A percentile compares a stretch with the other conserved stretches of the same genome.
These are phyloP conservation scores for Neofusicoccum ribis DNA, from an alignment of 2,329 filamentous ascomycete genomes.

Conservation along the genomic window DNA sequence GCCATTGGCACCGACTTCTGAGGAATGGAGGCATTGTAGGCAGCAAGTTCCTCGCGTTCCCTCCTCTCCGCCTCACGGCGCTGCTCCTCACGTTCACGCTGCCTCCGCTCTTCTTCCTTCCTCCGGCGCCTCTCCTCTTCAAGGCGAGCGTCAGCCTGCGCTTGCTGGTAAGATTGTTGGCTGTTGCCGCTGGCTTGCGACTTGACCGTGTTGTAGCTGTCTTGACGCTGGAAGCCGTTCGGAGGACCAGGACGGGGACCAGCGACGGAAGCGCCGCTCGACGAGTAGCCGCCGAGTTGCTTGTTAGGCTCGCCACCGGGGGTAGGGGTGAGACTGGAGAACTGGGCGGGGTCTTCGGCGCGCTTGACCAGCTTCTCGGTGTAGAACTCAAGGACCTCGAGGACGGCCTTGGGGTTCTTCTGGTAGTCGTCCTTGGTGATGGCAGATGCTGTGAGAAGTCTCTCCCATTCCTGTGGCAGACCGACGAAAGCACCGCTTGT, in stretches of 20 bases:
- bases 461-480: slow-evolving; percentile 94
- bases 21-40: slow-evolving; percentile 85
- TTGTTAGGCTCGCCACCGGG: slow-evolving; percentile 57
- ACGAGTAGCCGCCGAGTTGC: slow-evolving; percentile 48
- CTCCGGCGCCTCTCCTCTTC: slow-evolving; percentile 42
- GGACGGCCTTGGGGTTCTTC: slow-evolving; percentile 74
- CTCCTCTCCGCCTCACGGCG: slow-evolving; percentile 46
- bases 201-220: slow-evolving; percentile 44
- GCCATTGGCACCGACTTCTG: slow-evolving; percentile 78
- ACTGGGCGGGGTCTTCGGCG: slow-evolving; percentile 68
- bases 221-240: slow-evolving; percentile 43
- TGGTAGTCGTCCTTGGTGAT: slow-evolving; percentile 99
- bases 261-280: slow-evolving; percentile 47
- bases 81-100: slow-evolving; percentile 42
- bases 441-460: slow-evolving; percentile 90
- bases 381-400: slow-evolving; percentile 83
- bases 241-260: slow-evolving; percentile 50
- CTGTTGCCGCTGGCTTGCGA: slow-evolving; percentile 27
- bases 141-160: slow-evolving; percentile 31
- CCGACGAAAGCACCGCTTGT: slow-evolving; percentile 94
- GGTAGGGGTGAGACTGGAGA: slow-evolving; percentile 67
- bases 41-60: slow-evolving; percentile 71
- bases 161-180: slow-evolving; percentile 28
- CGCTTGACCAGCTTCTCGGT: slow-evolving; percentile 75
- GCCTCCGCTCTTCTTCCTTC: slow-evolving; percentile 41